Percentiles rank a stretch among this genome's conserved stretches.
Evolutionary conservation across 164 flowering plant genomes (phyloP).

Genomic region (Vitis labrusca): DNA sequence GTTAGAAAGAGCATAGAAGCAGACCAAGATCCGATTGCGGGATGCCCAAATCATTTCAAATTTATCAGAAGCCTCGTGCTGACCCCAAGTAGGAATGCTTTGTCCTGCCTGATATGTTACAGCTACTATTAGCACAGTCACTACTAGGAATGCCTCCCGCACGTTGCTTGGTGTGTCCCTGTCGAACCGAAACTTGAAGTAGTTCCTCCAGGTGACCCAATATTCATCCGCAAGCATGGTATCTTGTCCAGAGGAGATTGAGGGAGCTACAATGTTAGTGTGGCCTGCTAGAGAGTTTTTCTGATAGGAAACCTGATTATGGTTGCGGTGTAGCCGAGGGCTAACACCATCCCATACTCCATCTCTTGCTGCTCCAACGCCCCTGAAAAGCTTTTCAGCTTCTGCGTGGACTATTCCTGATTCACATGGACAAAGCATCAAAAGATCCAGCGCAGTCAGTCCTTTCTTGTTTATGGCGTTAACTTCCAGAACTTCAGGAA

Average conservation of each 20-base stretch:
- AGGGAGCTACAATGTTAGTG: background rate
- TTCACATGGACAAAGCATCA: slow-evolving; percentile 9
- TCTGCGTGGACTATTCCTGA: background rate
- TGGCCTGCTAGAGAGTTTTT: background rate
- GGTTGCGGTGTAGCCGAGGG: no score
- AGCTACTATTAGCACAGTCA: slow-evolving; percentile 14
- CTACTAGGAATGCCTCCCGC: slow-evolving; percentile 13
- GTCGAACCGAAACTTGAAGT: background rate
- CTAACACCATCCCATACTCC: no score
- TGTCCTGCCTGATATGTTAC: slow-evolving; percentile 19
- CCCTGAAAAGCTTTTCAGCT: background rate
- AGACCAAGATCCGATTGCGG: no score
- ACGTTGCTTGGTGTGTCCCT: background rate
- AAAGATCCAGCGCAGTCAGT: background rate
- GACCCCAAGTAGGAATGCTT: slow-evolving; percentile 10
- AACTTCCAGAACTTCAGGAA: background rate
- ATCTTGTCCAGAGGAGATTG: no score
- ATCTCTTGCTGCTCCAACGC: background rate
- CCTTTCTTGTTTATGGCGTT: slow-evolving; percentile 3
- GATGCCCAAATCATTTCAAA: no score
- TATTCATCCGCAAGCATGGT: background rate
- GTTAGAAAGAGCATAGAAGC: background rate
- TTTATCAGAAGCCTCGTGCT: background rate
- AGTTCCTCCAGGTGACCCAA: background rate
- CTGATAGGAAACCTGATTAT: no score